These are phyloP conservation scores for Solanum tarijense DNA, from an alignment of 257 asterid genomes.

Conservation along the genomic window DNA sequence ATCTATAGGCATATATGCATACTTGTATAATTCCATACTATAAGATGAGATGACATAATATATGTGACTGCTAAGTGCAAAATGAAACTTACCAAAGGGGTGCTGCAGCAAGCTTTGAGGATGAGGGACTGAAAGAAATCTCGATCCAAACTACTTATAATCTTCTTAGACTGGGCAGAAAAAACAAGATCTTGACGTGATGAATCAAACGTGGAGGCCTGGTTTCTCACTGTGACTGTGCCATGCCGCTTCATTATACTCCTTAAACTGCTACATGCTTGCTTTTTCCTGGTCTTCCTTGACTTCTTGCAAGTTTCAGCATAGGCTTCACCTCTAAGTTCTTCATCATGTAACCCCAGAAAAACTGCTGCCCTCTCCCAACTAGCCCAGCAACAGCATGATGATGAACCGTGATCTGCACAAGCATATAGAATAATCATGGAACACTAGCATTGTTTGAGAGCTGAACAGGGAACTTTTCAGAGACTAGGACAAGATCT, in stretches of 20 bases:
- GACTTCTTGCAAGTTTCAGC: slow-evolving; percentile 7
- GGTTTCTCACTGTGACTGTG: slow-evolving; percentile 41
- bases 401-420: slow-evolving; percentile 70
- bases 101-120: slow-evolving; percentile 26
- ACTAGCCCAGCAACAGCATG: slow-evolving; percentile 76
- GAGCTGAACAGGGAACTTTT: neutral
- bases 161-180: slow-evolving; percentile 17
- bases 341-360: slow-evolving; percentile 37
- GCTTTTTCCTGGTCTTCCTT: slow-evolving; percentile 2
- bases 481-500: neutral
- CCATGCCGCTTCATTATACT: slow-evolving; percentile 32
- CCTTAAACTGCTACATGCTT: slow-evolving; percentile 13
- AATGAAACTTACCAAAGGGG: slow-evolving; percentile 38
- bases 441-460: neutral
- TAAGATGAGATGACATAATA: neutral
- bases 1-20: neutral
- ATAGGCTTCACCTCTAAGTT: slow-evolving; percentile 4
- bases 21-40: neutral
- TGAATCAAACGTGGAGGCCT: slow-evolving; percentile 40
- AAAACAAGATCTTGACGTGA: slow-evolving; percentile 40
- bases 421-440: neutral
- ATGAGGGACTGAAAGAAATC: slow-evolving; percentile 35
- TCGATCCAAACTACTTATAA: slow-evolving; percentile 31
- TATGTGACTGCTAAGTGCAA: neutral
- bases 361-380: slow-evolving; percentile 48